A percentile compares a stretch with the other conserved stretches of the same genome.
phyloP scores from a whole-genome alignment of 495 filamentous ascomycete species.

The Neurospora sp. region DNA sequence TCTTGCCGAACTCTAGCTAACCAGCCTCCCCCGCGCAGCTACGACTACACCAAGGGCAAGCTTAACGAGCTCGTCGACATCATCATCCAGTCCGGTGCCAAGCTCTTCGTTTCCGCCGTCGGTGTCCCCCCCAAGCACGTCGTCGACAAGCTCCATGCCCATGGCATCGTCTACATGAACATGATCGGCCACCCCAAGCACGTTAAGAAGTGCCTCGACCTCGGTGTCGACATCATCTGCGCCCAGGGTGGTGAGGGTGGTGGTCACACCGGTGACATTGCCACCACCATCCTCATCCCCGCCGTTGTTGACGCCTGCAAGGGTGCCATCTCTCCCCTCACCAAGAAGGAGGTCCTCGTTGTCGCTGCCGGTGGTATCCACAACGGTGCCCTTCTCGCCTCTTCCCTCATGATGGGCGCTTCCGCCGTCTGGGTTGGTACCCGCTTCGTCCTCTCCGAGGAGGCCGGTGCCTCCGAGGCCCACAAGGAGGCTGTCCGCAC shows the following conservation, averaged over 20 bases:
- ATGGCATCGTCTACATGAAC: constrained; percentile 96
- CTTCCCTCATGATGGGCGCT: constrained; percentile 86
- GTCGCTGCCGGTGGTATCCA: constrained; percentile 90
- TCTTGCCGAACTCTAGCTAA: not conserved
- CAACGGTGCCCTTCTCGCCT: constrained; percentile 85
- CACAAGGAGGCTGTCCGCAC: constrained; percentile 97
- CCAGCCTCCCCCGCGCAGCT: constrained; percentile 44
- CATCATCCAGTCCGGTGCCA: constrained; percentile 81
- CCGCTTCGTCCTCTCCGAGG: constrained; percentile 84
- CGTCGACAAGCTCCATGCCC: constrained; percentile 79
- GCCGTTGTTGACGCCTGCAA: constrained; percentile 75
- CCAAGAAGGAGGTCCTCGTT: constrained; percentile 76
- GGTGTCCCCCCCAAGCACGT: constrained; percentile 83
- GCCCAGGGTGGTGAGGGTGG: constrained; percentile 78
- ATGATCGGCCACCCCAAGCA: constrained; percentile 99
- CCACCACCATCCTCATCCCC: constrained; percentile 64
- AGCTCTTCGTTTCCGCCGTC: constrained; percentile 93
- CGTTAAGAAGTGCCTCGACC: constrained; percentile 82
- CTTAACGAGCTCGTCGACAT: constrained; percentile 83
- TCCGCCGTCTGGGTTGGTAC: constrained; percentile 94
- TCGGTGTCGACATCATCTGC: constrained; percentile 84
- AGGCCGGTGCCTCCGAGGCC: constrained; percentile 85
- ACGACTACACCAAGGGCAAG: constrained; percentile 99
- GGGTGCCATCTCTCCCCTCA: constrained; percentile 77
- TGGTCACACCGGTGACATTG: constrained; percentile 70